phyloP scores from a whole-genome alignment of 192 early-diverging fungal species.

The Backusella australiensis region DNA sequence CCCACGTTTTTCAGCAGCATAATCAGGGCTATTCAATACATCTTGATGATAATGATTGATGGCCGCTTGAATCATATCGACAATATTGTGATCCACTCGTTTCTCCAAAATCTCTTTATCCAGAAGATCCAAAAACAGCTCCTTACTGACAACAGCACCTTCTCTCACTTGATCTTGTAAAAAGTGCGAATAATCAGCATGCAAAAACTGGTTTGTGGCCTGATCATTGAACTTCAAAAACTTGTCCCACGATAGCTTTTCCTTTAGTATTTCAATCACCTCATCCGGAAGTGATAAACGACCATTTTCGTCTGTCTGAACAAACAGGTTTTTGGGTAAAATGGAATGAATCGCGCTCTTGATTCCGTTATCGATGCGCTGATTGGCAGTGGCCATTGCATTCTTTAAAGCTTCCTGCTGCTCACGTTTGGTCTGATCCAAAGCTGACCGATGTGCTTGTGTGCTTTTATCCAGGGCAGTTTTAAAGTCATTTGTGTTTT shows the following conservation, averaged over 20 bases:
- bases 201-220: neutral
- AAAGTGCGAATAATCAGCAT: neutral
- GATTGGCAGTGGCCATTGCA: neutral
- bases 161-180: neutral
- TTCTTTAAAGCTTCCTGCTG: neutral
- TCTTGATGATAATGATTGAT: constrained; percentile 58
- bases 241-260: constrained; percentile 5
- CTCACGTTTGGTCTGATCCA: neutral
- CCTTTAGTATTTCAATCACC: neutral
- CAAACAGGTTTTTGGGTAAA: neutral
- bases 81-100: constrained; percentile 7
- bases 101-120: neutral
- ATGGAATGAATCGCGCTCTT: neutral
- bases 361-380: neutral
- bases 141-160: neutral
- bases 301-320: neutral
- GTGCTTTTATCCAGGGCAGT: neutral
- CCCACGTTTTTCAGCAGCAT: constrained; percentile 63
- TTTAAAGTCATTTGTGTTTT: neutral
- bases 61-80: constrained; percentile 55
- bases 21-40: constrained; percentile 60
- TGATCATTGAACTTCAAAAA: neutral
- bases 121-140: neutral
- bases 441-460: neutral
- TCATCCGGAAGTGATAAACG: neutral